Evolutionary conservation across 768 basidiomycete species (phyloP), one percentile per base, ranked within the genome.

Genomic region (Pleurotus giganteus): DNA sequence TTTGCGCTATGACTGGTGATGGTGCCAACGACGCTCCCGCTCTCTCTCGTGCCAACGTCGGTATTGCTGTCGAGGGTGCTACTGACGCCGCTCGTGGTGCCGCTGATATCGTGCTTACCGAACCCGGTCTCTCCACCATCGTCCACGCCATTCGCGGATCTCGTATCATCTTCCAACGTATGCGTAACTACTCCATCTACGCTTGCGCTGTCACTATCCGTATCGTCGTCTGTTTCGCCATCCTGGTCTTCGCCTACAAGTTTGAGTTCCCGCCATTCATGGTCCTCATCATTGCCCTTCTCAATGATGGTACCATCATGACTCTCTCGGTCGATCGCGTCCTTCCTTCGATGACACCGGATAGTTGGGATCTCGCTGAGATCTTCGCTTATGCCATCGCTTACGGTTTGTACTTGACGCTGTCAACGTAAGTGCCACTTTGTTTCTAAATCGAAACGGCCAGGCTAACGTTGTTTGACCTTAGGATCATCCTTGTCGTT

Each of bases 261-360:
- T 94, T 96, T 74, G 90, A 97, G 73, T 98, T 98, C 93, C 96
- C 96, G 61, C 94, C 96, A 11, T 98, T 98, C 85, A 98, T 98
- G 96, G 86, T 98, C 62, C 89, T 98, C 70, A 92, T 98, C 71
- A 94, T 98, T 61, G 96, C 96, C 56, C 81, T 98, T 32, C 77
- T 97, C 63, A 98, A 98, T 72, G 96, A 98, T 68, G 96, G 96
- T 68, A 98, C 96, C 59, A 98, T 98, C 81, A 97, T 98, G 94
- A 98, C 96, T 5, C 81, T 98, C 55, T 92, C 90, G 4, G 88
- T 96, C 39, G 96, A 98, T 71, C 91, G 96, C 67, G 96, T 98
- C 54, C 73, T 98, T 62, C 96, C 96, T 19, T 94, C 92, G 32
- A 86, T 78, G 73, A 88, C 89, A 12, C 96, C 96, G 2, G 95